phyloP scores from a whole-genome alignment of 768 basidiomycete genomes.

The Mycena epipterygia region DNA sequence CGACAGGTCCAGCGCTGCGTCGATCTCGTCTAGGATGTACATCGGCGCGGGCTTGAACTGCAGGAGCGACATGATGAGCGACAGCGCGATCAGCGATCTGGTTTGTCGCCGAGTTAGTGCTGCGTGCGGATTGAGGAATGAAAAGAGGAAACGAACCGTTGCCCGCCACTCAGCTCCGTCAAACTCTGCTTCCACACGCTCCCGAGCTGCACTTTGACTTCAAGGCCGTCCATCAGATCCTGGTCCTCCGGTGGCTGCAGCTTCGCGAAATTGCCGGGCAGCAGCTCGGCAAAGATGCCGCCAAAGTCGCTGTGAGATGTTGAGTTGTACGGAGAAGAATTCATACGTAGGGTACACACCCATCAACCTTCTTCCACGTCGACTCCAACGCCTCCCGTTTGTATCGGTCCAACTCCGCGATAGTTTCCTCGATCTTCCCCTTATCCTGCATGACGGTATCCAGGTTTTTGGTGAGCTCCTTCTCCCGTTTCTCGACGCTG shows the following conservation, averaged over 20 bases:
- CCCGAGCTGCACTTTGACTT: constrained; percentile 96
- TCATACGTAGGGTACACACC: constrained; percentile 65
- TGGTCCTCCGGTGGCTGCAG: constrained; percentile 93
- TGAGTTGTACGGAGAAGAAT: constrained; percentile 2
- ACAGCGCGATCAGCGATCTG: constrained; percentile 97
- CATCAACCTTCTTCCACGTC: constrained; percentile 97
- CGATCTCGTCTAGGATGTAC: constrained; percentile 99
- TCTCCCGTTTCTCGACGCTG: constrained; percentile 95
- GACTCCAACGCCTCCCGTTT: constrained; percentile 94
- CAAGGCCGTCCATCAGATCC: constrained; percentile 94
- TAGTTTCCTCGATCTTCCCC: constrained; percentile 94
- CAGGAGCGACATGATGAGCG: constrained; percentile 98
- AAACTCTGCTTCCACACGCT: constrained; percentile 98
- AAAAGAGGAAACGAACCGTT: constrained; percentile 71
- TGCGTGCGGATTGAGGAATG: background rate
- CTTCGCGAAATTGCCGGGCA: constrained; percentile 97
- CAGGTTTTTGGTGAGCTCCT: constrained; percentile 89
- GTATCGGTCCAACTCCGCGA: constrained; percentile 92
- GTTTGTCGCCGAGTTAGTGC: constrained; percentile 6
- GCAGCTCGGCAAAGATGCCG: constrained; percentile 92
- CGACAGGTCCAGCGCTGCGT: constrained; percentile 95
- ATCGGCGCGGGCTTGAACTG: constrained; percentile 99
- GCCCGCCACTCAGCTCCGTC: constrained; percentile 97
- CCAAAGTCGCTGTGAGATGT: constrained; percentile 87
- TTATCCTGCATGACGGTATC: constrained; percentile 91